Evolutionary conservation across 805 yeast genomes (phyloP).

Genomic region (Spathaspora girioi): DNA sequence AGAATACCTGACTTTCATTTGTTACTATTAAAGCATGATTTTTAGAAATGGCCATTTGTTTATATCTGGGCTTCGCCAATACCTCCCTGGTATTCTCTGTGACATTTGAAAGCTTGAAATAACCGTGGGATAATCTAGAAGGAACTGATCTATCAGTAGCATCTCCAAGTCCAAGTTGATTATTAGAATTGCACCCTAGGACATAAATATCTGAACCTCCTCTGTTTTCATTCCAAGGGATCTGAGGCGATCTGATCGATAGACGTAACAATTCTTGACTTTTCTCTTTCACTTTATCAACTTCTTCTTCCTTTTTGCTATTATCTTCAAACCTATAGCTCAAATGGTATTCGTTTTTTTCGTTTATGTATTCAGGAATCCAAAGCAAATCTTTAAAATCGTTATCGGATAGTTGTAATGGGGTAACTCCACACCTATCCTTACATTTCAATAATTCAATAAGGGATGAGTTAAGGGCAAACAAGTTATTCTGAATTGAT

Average conservation of each 20-base stretch:
- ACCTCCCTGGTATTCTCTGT: conserved; percentile 10
- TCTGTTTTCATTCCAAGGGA: conserved; percentile 33
- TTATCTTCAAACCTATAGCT: conserved; percentile 15
- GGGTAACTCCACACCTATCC: conserved; percentile 71
- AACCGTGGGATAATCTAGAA: conserved; percentile 33
- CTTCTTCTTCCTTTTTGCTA: background rate
- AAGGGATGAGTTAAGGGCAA: conserved; percentile 2
- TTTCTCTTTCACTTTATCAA: background rate
- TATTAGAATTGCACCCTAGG: conserved; percentile 61
- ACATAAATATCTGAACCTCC: conserved; percentile 60
- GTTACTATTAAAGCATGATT: conserved; percentile 64
- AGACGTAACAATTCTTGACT: background rate
- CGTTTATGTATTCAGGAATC: conserved; percentile 40
- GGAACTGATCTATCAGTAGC: conserved; percentile 43
- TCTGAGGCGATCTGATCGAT: conserved; percentile 1
- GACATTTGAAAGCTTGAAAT: conserved; percentile 13
- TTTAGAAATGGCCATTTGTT: conserved; percentile 52
- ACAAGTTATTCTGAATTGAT: conserved; percentile 3
- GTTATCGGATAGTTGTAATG: conserved; percentile 60
- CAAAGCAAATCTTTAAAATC: conserved; percentile 42
- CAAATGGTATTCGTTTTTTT: conserved; percentile 27
- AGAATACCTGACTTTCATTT: conserved; percentile 48
- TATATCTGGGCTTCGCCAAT: conserved; percentile 40
- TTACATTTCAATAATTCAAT: conserved; percentile 40
- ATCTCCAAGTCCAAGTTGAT: conserved; percentile 65